Evolutionary conservation across 257 asterid species (phyloP).

Genomic region (Nicotiana obtusifolia): DNA sequence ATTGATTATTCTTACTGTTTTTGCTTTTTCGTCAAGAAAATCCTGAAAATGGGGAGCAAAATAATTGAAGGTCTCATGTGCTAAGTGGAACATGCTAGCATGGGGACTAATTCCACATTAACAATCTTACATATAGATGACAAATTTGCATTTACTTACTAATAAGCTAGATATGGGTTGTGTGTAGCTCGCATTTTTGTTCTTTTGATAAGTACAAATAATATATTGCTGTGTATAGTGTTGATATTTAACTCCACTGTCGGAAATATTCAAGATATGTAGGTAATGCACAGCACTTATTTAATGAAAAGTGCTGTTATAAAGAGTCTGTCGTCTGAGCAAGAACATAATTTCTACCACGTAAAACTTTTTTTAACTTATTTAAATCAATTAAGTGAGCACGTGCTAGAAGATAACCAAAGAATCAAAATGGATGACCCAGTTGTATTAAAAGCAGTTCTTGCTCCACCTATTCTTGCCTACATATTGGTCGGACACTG

Average conservation of each 20-base stretch:
- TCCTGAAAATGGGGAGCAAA: too few species aligned
- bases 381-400: neutral
- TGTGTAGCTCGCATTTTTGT: neutral
- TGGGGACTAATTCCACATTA: neutral
- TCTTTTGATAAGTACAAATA: neutral
- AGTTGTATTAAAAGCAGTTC: neutral
- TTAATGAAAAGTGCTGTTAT: neutral
- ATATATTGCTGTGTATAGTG: neutral
- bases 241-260: neutral
- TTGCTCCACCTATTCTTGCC: neutral
- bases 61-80: constrained; percentile 1
- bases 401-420: neutral
- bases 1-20: neutral
- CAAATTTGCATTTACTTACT: neutral
- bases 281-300: neutral
- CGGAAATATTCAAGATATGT: neutral
- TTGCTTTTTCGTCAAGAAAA: neutral
- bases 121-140: neutral
- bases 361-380: neutral
- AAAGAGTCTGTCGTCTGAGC: neutral
- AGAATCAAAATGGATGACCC: neutral
- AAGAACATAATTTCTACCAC: neutral
- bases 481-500: neutral
- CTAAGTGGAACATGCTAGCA: neutral
- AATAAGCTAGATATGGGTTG: neutral